Base-by-base conservation (phyloP, 2,329 filamentous ascomycete species). In the Exophiala sp. region DNA sequence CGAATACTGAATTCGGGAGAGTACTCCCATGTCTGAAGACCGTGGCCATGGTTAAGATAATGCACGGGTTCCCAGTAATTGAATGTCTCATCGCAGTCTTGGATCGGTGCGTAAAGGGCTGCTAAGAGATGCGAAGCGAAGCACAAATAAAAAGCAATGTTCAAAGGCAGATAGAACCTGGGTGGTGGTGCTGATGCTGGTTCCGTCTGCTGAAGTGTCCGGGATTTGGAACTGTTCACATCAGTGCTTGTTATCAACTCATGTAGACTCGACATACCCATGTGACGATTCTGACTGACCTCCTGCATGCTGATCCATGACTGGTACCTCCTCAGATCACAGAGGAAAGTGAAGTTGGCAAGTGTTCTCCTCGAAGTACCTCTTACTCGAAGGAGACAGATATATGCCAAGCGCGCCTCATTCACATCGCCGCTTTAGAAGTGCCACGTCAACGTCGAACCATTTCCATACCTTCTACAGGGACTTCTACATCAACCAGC, bases 31-130 rank as follows among this genome's bases (percentile, higher is more conserved):
- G 94, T 99, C 75, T 99, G 91, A 47, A 96, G 78, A 36, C 92
- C 94, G 67, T 95, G 92, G 64, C 89, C 89, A 75, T 96, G 91
- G 55, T 85, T 87, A 24, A 99, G 81, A 71, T 96, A 99, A 72
- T 99, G 94, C 0, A 91, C 85, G 0, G 94, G 92, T 66, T 99
- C 94, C 91, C 92, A 99, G 77, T 96, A 99, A 71, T 99, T 99
- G 80, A 95, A 99, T 9, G 92, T 92, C 75, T 99, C 94, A 65
- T 99, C 94, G 69, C 94, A 99, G 72, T 99, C 94, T 70, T 96
- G 91, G 61, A 99, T 96, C 0, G 94, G 94, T 1, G 91, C 86
- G 69, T 86, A 92, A 32, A 87, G 66, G 9, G 92, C 94, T 5
- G 92, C 88, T 18, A 92, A 65, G 14, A 87, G 62, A 67, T 90